Evolutionary conservation across 2,329 filamentous ascomycete species (phyloP).

Genomic region (Aspergillus ustus): DNA sequence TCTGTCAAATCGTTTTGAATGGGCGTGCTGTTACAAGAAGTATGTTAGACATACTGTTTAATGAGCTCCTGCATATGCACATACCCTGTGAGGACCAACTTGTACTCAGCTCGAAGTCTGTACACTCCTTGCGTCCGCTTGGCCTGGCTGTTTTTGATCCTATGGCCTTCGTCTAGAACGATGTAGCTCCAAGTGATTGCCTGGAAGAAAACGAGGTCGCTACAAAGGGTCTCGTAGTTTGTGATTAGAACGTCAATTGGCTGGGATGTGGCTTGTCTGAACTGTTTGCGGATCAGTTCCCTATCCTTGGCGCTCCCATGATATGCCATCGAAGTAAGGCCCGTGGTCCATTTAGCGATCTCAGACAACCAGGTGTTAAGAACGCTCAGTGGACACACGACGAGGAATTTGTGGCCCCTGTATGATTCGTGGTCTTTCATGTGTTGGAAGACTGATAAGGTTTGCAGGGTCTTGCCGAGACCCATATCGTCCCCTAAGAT

Average conservation of each 20-base stretch:
- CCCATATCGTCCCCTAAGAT: slow-evolving; percentile 39
- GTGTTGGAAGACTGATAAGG: slow-evolving; percentile 51
- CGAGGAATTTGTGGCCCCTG: slow-evolving; percentile 29
- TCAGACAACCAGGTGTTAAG: slow-evolving; percentile 56
- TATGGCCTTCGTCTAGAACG: slow-evolving; percentile 60
- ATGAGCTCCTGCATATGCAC: background rate
- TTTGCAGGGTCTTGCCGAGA: slow-evolving; percentile 35
- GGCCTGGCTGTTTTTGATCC: slow-evolving; percentile 55
- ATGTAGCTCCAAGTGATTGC: slow-evolving; percentile 56
- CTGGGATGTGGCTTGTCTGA: slow-evolving; percentile 5
- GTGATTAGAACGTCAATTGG: slow-evolving; percentile 47
- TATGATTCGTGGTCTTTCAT: slow-evolving; percentile 45
- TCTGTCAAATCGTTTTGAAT: slow-evolving; percentile 64
- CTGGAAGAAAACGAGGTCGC: slow-evolving; percentile 56
- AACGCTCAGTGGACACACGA: slow-evolving; percentile 58
- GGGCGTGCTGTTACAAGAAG: slow-evolving; percentile 48
- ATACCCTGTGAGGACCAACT: slow-evolving; percentile 55
- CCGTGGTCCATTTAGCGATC: slow-evolving; percentile 51
- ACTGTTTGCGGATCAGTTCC: slow-evolving; percentile 27
- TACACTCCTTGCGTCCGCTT: slow-evolving; percentile 50
- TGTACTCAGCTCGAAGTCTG: slow-evolving; percentile 52
- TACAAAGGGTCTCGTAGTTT: slow-evolving; percentile 55
- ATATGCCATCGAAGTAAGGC: slow-evolving; percentile 52
- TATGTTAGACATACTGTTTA: background rate
- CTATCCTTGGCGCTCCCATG: slow-evolving; percentile 53